phyloP scores from a whole-genome alignment of 2,329 filamentous ascomycete species.

The Aspergillus chevalieri region DNA sequence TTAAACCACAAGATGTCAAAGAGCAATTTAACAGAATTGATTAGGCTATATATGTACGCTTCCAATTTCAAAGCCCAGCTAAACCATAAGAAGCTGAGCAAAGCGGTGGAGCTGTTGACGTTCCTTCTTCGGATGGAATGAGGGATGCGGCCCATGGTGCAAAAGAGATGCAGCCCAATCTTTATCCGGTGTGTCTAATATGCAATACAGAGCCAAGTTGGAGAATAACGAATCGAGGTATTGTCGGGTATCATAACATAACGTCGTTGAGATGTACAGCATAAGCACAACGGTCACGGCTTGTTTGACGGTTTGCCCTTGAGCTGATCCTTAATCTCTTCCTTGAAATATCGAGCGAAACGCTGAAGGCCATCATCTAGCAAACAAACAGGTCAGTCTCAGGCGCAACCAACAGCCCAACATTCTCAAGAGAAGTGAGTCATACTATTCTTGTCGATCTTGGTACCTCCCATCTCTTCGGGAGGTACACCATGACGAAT shows the following conservation, averaged over 20 bases:
- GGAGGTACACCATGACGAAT: constrained; percentile 37
- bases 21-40: too few relatives aligned
- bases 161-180: constrained; percentile 16
- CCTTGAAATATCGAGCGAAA: constrained; percentile 36
- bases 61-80: constrained; percentile 12
- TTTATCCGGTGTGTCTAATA: constrained; percentile 13
- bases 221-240: background rate
- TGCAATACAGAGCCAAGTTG: background rate
- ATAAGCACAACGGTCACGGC: constrained; percentile 9
- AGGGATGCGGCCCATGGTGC: constrained; percentile 16
- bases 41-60: constrained; percentile 9
- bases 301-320: constrained; percentile 32
- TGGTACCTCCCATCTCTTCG: constrained; percentile 39
- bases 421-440: too few relatives aligned
- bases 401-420: background rate
- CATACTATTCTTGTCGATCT: constrained; percentile 32
- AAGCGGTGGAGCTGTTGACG: constrained; percentile 12
- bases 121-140: constrained; percentile 21
- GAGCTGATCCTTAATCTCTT: constrained; percentile 38
- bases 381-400: constrained; percentile 5
- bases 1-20: too few relatives aligned
- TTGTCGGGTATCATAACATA: constrained; percentile 15
- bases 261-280: background rate
- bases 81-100: constrained; percentile 7
- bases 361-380: constrained; percentile 22